These are phyloP conservation scores for Neurospora intermedia DNA, from an alignment of 495 filamentous ascomycete species.

Conservation along the genomic window DNA sequence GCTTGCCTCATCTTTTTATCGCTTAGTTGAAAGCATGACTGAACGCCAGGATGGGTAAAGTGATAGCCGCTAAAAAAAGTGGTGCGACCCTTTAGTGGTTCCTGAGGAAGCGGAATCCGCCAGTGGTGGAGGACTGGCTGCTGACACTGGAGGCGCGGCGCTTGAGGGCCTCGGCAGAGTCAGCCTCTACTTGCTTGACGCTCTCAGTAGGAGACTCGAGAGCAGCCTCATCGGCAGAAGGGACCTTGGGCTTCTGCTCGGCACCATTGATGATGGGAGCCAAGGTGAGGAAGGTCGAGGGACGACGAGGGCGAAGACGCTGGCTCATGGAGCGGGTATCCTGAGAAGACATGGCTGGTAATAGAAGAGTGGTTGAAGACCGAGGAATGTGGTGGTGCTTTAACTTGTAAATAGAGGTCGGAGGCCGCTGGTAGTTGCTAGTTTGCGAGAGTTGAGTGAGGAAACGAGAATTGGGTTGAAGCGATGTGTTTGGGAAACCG, in stretches of 20 bases:
- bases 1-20: background rate
- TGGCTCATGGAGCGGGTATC: background rate
- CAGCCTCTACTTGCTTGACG: slow-evolving; percentile 4
- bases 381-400: background rate
- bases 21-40: background rate
- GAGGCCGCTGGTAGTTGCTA: background rate
- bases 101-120: slow-evolving; percentile 32
- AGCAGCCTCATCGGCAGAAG: background rate
- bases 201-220: slow-evolving; percentile 9
- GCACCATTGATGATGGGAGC: slow-evolving; percentile 30
- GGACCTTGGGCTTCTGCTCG: slow-evolving; percentile 3
- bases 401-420: background rate
- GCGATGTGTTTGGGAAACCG: background rate
- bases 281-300: slow-evolving; percentile 32
- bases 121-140: slow-evolving; percentile 21
- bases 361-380: background rate
- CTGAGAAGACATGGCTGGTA: background rate
- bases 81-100: slow-evolving; percentile 21
- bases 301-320: slow-evolving; percentile 15
- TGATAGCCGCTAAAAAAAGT: slow-evolving; percentile 25
- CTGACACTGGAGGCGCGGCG: slow-evolving; percentile 27
- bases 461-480: background rate
- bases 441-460: background rate
- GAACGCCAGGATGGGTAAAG: background rate
- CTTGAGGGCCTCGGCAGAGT: slow-evolving; percentile 13